Percentiles rank a stretch among this genome's conserved stretches.
These are phyloP conservation scores for Krasilnikovozyma curviuscula DNA, from an alignment of 768 basidiomycete genomes.

Conservation along the genomic window DNA sequence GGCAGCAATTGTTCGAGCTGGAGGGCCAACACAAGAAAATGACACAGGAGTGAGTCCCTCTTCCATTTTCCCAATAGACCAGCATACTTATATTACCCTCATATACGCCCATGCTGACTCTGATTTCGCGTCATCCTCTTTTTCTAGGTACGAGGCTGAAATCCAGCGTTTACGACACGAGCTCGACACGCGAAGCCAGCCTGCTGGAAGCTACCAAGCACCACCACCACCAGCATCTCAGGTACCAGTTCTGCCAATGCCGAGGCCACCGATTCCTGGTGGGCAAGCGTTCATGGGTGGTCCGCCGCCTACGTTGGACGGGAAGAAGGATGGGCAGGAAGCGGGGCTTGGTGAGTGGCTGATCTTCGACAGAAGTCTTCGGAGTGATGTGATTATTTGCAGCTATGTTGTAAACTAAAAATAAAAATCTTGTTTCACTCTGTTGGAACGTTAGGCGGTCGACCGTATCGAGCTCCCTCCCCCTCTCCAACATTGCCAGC, in stretches of 20 bases:
- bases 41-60: constrained; percentile 36
- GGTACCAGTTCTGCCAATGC: neutral
- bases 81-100: neutral
- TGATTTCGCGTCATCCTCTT: neutral
- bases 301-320: neutral
- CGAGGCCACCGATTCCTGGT: neutral
- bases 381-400: too few relatives aligned
- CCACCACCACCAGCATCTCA: constrained; percentile 1
- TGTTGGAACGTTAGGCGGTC: neutral
- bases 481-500: too few relatives aligned
- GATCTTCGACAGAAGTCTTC: neutral
- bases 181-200: constrained; percentile 30
- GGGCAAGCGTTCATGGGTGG: neutral
- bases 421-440: too few relatives aligned
- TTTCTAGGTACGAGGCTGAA: constrained; percentile 53
- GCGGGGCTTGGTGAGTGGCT: neutral
- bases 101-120: neutral
- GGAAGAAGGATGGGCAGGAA: neutral
- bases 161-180: constrained; percentile 51
- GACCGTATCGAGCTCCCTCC: neutral
- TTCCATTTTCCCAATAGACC: neutral
- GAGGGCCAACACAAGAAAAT: constrained; percentile 74
- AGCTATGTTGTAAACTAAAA: too few relatives aligned
- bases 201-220: constrained; percentile 1
- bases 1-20: constrained; percentile 76